These are phyloP conservation scores for Debaryomyces sp. DNA, from an alignment of 1,139 yeast species.

Conservation along the genomic window DNA sequence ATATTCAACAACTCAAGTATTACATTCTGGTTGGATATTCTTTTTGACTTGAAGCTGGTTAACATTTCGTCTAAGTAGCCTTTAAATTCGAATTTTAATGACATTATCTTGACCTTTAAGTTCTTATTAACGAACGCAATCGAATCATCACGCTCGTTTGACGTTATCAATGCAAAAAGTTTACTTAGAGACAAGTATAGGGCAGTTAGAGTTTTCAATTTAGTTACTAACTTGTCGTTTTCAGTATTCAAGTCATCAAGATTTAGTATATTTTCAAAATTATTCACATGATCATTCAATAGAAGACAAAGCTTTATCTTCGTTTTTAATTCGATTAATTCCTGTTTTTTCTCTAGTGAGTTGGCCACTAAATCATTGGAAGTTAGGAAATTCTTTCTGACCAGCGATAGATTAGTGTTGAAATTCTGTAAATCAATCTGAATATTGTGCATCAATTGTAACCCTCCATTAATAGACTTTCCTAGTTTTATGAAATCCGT, in stretches of 20 bases:
- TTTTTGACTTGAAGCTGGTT: slow-evolving; percentile 2
- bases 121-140: slow-evolving; percentile 35
- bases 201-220: slow-evolving; percentile 35
- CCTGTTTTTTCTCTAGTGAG: slow-evolving; percentile 22
- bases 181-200: slow-evolving; percentile 46
- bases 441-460: slow-evolving; percentile 47
- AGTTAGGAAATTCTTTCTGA: slow-evolving; percentile 23
- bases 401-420: slow-evolving; percentile 31
- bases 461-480: slow-evolving; percentile 58
- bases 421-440: slow-evolving; percentile 46
- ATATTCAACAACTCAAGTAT: slow-evolving; percentile 28
- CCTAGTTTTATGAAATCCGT: slow-evolving; percentile 71
- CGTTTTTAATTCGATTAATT: slow-evolving; percentile 29
- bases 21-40: slow-evolving; percentile 13
- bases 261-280: slow-evolving; percentile 38
- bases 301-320: slow-evolving; percentile 31
- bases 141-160: background rate
- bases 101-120: slow-evolving; percentile 46
- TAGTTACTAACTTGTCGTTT: slow-evolving; percentile 8
- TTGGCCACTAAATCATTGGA: slow-evolving; percentile 24
- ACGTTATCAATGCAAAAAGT: slow-evolving; percentile 15
- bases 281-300: slow-evolving; percentile 44
- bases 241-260: slow-evolving; percentile 13
- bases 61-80: slow-evolving; percentile 44
- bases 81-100: slow-evolving; percentile 49